Evolutionary conservation across 495 filamentous ascomycete species (phyloP).

Genomic region (Neurospora sp.): DNA sequence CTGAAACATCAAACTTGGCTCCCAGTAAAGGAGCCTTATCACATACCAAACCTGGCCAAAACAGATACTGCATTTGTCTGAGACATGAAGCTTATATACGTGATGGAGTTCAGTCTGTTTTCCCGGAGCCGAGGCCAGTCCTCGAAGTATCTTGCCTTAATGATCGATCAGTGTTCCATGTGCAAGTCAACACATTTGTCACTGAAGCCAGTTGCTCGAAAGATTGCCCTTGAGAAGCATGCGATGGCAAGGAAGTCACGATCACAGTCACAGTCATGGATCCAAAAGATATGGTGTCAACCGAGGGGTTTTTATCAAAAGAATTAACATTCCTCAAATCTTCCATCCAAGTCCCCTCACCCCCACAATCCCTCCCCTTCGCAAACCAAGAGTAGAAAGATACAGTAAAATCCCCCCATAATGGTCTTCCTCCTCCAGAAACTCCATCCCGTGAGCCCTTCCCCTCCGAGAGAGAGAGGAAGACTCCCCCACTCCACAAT

Average conservation of each 20-base stretch:
- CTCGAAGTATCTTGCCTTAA: background rate
- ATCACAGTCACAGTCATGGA: background rate
- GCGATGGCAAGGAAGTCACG: background rate
- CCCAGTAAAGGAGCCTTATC: background rate
- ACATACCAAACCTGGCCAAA: background rate
- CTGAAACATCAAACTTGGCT: background rate
- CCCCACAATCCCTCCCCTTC: background rate
- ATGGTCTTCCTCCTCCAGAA: background rate
- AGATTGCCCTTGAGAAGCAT: background rate
- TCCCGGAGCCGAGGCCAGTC: background rate
- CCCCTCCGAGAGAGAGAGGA: background rate
- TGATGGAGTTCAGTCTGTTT: background rate
- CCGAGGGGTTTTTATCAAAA: background rate
- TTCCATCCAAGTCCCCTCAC: background rate
- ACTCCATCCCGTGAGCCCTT: background rate
- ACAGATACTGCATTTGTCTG: background rate
- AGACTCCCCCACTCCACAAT: background rate
- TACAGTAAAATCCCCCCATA: background rate
- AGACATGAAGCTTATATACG: background rate
- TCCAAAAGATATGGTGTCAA: background rate
- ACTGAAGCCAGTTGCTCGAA: background rate
- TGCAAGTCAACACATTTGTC: background rate
- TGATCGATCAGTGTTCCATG: background rate
- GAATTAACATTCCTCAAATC: background rate
- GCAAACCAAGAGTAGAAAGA: background rate